A percentile compares a stretch with the other conserved stretches of the same genome.
Conservation (phyloP, 164 flowering plant species). For the Magnolia kwangsiensis region DNA sequence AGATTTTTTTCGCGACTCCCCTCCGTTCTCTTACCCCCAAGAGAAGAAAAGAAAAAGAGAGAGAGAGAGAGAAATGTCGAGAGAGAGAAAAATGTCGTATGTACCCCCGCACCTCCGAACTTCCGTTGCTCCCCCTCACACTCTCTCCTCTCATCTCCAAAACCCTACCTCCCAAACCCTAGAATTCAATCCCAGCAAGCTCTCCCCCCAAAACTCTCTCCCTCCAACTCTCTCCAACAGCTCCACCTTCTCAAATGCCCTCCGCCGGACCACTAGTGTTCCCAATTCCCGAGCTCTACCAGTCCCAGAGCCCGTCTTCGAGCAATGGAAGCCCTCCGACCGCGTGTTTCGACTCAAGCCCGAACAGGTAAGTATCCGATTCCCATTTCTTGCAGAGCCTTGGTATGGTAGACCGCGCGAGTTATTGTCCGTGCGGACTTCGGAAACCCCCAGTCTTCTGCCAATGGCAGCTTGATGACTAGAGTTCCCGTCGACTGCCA, state of each 20-base stretch:
- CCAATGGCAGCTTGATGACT: neutral
- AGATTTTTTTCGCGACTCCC: neutral
- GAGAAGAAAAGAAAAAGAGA: neutral
- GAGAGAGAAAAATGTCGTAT: slow-evolving; percentile 27
- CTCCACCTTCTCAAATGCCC: slow-evolving; percentile 17
- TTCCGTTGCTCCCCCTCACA: neutral
- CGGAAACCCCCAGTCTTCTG: neutral
- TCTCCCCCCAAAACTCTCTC: slow-evolving; percentile 9
- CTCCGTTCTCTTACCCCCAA: neutral
- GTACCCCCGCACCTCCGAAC: slow-evolving; percentile 46
- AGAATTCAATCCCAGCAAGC: slow-evolving; percentile 14
- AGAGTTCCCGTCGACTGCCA: neutral
- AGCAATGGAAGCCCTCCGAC: slow-evolving; percentile 42
- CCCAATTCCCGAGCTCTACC: slow-evolving; percentile 8
- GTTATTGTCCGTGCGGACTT: neutral
- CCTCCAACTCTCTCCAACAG: slow-evolving; percentile 4
- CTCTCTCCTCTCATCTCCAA: slow-evolving; percentile 8
- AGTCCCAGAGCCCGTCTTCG: slow-evolving; percentile 29
- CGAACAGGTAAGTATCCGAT: slow-evolving; percentile 31
- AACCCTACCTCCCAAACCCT: slow-evolving; percentile 12
- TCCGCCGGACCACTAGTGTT: slow-evolving; percentile 20
- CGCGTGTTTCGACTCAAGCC: slow-evolving; percentile 32
- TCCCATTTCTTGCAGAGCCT: neutral
- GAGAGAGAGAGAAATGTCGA: too few relatives aligned
- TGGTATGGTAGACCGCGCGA: neutral